Percentiles rank a stretch among this genome's conserved stretches.
Conservation (phyloP, 495 filamentous ascomycete genomes). For the Apiosordaria backusii region DNA sequence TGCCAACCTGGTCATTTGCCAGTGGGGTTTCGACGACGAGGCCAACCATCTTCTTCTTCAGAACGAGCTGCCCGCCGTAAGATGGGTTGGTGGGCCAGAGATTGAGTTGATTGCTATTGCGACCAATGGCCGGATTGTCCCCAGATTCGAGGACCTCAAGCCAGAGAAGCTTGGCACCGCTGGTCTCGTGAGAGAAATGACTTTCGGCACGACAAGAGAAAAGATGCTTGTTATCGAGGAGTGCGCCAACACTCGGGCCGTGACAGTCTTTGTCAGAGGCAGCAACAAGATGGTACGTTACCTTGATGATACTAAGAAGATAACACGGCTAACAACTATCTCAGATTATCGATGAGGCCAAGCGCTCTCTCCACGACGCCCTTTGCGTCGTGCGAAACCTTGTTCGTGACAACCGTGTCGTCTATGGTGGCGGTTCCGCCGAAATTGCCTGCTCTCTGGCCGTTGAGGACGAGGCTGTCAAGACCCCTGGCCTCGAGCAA, state of each 20-base stretch:
- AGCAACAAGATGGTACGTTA: constrained; percentile 95
- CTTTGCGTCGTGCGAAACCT: constrained; percentile 97
- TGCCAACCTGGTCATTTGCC: constrained; percentile 96
- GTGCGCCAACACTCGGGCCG: constrained; percentile 94
- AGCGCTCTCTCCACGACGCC: constrained; percentile 94
- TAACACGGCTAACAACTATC: neutral
- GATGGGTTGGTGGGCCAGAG: constrained; percentile 98
- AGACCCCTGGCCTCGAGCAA: constrained; percentile 94
- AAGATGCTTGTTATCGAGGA: constrained; percentile 99
- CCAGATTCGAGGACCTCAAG: constrained; percentile 91
- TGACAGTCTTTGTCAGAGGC: constrained; percentile 92
- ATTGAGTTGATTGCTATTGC: constrained; percentile 98
- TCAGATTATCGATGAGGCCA: constrained; percentile 97
- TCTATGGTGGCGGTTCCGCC: constrained; percentile 96
- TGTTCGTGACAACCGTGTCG: constrained; percentile 91
- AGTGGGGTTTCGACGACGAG: constrained; percentile 99
- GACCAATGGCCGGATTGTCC: constrained; percentile 95
- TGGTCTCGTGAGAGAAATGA: constrained; percentile 89
- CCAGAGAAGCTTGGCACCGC: constrained; percentile 86
- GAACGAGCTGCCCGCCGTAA: constrained; percentile 90
- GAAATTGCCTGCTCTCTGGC: constrained; percentile 97
- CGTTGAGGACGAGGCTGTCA: constrained; percentile 90
- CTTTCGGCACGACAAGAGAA: constrained; percentile 93
- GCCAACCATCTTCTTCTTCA: constrained; percentile 95
- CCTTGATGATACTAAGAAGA: neutral